Percentiles rank a stretch among this genome's conserved stretches.
Conservation (phyloP, 2,329 filamentous ascomycete genomes). For the Diplodia mutila region DNA sequence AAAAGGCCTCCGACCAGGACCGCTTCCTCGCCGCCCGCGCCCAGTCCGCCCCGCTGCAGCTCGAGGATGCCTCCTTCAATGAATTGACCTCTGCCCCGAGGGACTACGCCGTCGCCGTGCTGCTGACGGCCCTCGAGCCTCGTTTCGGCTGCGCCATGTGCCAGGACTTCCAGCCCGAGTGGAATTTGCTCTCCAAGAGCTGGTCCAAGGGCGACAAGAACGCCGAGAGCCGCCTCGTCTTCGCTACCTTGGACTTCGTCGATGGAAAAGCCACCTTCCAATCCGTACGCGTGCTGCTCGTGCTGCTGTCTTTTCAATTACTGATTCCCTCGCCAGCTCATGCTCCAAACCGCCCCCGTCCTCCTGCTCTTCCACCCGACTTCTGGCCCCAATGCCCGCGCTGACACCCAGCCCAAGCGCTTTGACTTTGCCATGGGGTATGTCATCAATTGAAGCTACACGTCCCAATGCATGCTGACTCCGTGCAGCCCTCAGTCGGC, state of each 20-base stretch:
- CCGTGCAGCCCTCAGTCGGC: conserved; percentile 68
- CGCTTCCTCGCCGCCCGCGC: conserved; percentile 73
- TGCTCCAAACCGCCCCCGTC: conserved; percentile 91
- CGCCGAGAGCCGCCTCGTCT: conserved; percentile 72
- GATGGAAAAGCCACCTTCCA: conserved; percentile 85
- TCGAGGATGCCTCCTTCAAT: conserved; percentile 75
- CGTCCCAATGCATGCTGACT: not conserved
- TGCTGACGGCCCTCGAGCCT: conserved; percentile 83
- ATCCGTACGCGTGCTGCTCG: conserved; percentile 61
- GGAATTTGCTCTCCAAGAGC: conserved; percentile 81
- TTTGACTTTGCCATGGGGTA: conserved; percentile 86
- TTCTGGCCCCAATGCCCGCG: conserved; percentile 74
- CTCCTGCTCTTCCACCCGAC: conserved; percentile 88
- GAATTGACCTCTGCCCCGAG: conserved; percentile 76
- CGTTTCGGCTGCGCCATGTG: conserved; percentile 87
- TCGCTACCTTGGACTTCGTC: conserved; percentile 83
- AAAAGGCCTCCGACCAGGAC: conserved; percentile 61
- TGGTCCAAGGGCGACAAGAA: conserved; percentile 85
- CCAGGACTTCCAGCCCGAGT: conserved; percentile 90
- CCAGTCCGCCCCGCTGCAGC: conserved; percentile 73
- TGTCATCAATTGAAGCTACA: conserved; percentile 34
- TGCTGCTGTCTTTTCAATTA: conserved; percentile 8
- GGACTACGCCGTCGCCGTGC: conserved; percentile 80
- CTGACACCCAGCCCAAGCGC: conserved; percentile 70
- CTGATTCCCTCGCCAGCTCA: conserved; percentile 63